A percentile compares a stretch with the other conserved stretches of the same genome.
phyloP scores from a whole-genome alignment of 2,329 filamentous ascomycete species.

The Talaromyces atroroseus region DNA sequence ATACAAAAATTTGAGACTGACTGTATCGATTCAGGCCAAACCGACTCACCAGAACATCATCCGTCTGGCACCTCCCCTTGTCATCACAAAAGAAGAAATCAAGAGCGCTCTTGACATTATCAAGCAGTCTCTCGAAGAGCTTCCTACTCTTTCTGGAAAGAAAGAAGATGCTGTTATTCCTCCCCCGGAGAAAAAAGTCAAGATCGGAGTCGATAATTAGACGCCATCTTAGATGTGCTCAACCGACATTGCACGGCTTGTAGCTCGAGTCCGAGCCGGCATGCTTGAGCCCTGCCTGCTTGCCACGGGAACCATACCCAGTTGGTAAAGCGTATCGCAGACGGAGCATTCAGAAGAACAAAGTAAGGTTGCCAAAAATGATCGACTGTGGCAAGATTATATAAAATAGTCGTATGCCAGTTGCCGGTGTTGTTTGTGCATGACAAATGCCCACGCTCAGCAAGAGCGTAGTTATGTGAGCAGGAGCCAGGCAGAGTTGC shows the following conservation, averaged over 20 bases:
- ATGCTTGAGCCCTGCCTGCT: constrained; percentile 10
- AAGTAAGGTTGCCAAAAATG: not conserved
- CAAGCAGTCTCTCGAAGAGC: constrained; percentile 70
- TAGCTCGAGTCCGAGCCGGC: constrained; percentile 14
- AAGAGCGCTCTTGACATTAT: constrained; percentile 73
- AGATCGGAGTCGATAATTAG: constrained; percentile 43
- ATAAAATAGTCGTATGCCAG: not conserved
- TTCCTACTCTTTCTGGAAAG: constrained; percentile 62
- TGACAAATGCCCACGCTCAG: not conserved
- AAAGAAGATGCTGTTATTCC: constrained; percentile 54
- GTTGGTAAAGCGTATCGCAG: not conserved
- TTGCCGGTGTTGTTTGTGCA: not conserved
- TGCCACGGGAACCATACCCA: not conserved
- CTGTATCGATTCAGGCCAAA: constrained; percentile 63
- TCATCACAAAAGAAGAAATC: constrained; percentile 87
- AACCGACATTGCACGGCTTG: constrained; percentile 12
- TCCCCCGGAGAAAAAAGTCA: constrained; percentile 55
- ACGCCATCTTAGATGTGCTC: not conserved
- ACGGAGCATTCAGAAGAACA: constrained; percentile 6
- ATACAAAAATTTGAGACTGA: constrained; percentile 1
- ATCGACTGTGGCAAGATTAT: not conserved
- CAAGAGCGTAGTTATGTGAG: not conserved
- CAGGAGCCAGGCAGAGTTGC: not conserved
- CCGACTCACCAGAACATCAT: constrained; percentile 99
- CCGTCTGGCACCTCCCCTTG: constrained; percentile 88